phyloP scores from a whole-genome alignment of 2,329 filamentous ascomycete species.

The Colletotrichum sp. region DNA sequence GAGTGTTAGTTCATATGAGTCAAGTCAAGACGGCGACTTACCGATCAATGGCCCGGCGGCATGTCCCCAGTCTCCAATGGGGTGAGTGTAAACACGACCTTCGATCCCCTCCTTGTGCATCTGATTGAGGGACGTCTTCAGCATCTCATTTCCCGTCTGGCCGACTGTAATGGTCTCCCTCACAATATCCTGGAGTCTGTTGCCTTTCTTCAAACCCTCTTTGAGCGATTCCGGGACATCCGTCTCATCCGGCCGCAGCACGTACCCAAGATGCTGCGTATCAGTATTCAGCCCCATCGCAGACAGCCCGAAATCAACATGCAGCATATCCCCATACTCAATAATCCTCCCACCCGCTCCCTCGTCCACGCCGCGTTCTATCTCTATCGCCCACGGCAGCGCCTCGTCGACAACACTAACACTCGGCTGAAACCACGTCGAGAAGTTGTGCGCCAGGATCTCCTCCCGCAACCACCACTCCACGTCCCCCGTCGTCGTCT shows the following conservation, averaged over 20 bases:
- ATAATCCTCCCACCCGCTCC: constrained; percentile 34
- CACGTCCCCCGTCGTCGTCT: constrained; percentile 49
- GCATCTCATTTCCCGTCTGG: constrained; percentile 48
- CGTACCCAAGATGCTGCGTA: constrained; percentile 56
- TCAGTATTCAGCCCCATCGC: constrained; percentile 53
- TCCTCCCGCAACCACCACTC: constrained; percentile 58
- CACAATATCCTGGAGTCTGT: constrained; percentile 53
- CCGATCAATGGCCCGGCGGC: constrained; percentile 53
- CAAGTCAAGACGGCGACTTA: constrained; percentile 26
- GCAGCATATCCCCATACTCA: constrained; percentile 49
- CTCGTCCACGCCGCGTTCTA: neutral
- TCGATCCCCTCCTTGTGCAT: constrained; percentile 48
- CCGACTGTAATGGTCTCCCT: constrained; percentile 48
- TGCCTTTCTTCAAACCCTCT: constrained; percentile 49
- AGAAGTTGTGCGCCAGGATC: constrained; percentile 53
- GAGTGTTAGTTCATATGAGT: neutral
- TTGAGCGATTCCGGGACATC: constrained; percentile 46
- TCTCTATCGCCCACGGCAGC: neutral
- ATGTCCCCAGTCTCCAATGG: constrained; percentile 57
- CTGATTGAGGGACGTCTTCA: constrained; percentile 39
- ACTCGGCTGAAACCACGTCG: constrained; percentile 56
- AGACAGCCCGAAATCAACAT: constrained; percentile 54
- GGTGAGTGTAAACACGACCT: constrained; percentile 54
- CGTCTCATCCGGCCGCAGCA: constrained; percentile 44
- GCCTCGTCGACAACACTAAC: constrained; percentile 44